Conservation (phyloP, 2,329 filamentous ascomycete genomes). For the Pseudogymnoascus verrucosus region DNA sequence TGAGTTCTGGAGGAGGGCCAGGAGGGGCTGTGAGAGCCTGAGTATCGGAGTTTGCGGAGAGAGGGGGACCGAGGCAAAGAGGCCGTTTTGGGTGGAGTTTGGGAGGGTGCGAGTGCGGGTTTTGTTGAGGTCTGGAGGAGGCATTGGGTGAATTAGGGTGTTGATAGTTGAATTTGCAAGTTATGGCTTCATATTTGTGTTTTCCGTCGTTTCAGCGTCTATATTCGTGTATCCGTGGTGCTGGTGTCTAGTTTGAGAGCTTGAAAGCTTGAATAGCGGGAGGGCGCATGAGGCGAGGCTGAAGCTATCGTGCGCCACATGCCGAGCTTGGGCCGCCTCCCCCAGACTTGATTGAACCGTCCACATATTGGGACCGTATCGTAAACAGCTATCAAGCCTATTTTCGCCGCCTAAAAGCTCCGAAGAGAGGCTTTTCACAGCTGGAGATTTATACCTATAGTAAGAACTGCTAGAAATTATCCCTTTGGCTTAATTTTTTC, state of each 20-base stretch:
- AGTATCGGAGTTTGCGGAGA: neutral
- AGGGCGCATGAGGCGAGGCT: neutral
- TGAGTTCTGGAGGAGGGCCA: slow-evolving; percentile 1
- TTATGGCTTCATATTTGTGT: neutral
- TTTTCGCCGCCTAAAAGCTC: too few species aligned
- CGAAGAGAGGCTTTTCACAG: too few species aligned
- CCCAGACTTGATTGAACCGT: too few species aligned
- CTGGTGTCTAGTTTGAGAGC: neutral
- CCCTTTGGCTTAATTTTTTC: too few species aligned
- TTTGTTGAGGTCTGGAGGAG: neutral
- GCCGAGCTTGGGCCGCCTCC: neutral
- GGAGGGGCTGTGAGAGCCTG: neutral
- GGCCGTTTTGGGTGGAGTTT: neutral
- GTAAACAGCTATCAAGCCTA: too few species aligned
- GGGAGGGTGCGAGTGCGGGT: neutral
- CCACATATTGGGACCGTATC: too few species aligned
- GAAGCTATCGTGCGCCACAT: neutral
- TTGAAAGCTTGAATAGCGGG: neutral
- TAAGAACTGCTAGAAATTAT: too few species aligned
- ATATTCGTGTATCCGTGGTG: neutral
- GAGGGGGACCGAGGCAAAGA: neutral
- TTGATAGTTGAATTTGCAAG: neutral
- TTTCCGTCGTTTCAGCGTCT: neutral
- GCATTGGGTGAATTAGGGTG: neutral
- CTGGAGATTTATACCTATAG: too few species aligned